phyloP scores from a whole-genome alignment of 441 rosid species.

The Brassica balearica region DNA sequence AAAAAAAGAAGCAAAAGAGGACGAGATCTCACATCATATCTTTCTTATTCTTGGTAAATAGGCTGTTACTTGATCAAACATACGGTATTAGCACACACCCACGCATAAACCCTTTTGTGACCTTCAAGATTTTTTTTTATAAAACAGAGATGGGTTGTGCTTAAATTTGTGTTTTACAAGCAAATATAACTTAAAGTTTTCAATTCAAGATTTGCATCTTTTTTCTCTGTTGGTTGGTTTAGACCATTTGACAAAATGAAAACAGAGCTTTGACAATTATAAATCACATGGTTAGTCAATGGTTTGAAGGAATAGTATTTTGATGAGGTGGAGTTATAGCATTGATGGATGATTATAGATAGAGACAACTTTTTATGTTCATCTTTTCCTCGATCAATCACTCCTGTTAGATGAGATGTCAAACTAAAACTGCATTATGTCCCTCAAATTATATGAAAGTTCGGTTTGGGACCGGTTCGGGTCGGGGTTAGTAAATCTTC shows the following conservation, averaged over 20 bases:
- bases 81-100: conserved; percentile 38
- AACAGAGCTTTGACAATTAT: conserved; percentile 20
- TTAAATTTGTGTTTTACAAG: conserved; percentile 1
- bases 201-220: conserved; percentile 27
- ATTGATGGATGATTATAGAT: conserved; percentile 25
- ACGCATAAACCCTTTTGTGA: conserved; percentile 42
- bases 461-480: too few relatives aligned
- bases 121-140: neutral
- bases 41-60: conserved; percentile 37
- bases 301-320: neutral
- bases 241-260: conserved; percentile 9
- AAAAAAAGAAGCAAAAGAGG: conserved; percentile 22
- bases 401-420: conserved; percentile 42
- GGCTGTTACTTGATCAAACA: conserved; percentile 34
- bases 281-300: conserved; percentile 29
- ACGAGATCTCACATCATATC: conserved; percentile 18
- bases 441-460: too few relatives aligned
- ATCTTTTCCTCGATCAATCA: conserved; percentile 34
- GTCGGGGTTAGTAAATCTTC: too few relatives aligned
- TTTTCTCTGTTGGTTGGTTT: conserved; percentile 27
- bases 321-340: conserved; percentile 38
- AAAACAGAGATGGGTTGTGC: conserved; percentile 38
- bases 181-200: neutral
- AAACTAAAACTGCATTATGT: conserved; percentile 34
- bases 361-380: conserved; percentile 28